phyloP scores from a whole-genome alignment of 164 flowering plant species.

The Stephania cephalantha region DNA sequence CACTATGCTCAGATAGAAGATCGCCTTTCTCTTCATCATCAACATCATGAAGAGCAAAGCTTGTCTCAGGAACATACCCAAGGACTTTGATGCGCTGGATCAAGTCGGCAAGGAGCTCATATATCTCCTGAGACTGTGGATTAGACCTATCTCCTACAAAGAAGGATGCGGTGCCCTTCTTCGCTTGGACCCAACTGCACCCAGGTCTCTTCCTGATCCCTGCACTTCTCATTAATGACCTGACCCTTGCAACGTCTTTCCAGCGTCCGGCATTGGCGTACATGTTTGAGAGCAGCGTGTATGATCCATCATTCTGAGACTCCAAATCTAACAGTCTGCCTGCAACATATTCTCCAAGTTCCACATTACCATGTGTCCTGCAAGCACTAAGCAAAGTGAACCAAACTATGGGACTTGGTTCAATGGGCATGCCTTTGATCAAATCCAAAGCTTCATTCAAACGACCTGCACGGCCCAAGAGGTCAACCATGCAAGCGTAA shows the following conservation, averaged over 20 bases:
- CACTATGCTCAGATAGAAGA: constrained; percentile 69
- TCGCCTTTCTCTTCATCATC: constrained; percentile 82
- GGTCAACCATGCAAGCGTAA: constrained; percentile 75
- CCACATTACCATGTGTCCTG: constrained; percentile 58
- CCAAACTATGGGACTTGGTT: constrained; percentile 64
- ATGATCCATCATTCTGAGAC: constrained; percentile 54
- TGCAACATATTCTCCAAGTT: constrained; percentile 65
- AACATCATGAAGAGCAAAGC: constrained; percentile 76
- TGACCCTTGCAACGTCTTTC: constrained; percentile 73
- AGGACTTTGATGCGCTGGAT: constrained; percentile 42
- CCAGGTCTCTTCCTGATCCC: constrained; percentile 85
- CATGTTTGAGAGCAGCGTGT: constrained; percentile 70
- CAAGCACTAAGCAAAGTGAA: constrained; percentile 68
- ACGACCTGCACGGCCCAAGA: constrained; percentile 76
- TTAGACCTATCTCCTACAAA: constrained; percentile 73
- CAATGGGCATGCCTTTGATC: constrained; percentile 60
- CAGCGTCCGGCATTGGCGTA: constrained; percentile 78
- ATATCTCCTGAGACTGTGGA: constrained; percentile 50
- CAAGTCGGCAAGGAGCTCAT: constrained; percentile 39
- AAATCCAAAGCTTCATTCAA: constrained; percentile 55
- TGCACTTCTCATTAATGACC: constrained; percentile 53
- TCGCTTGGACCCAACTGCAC: constrained; percentile 76
- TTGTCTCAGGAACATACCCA: constrained; percentile 71
- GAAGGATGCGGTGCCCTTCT: constrained; percentile 50
- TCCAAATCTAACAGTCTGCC: constrained; percentile 38